Base-by-base conservation (phyloP, 2,329 filamentous ascomycete genomes). In the Claviceps arundinis region DNA sequence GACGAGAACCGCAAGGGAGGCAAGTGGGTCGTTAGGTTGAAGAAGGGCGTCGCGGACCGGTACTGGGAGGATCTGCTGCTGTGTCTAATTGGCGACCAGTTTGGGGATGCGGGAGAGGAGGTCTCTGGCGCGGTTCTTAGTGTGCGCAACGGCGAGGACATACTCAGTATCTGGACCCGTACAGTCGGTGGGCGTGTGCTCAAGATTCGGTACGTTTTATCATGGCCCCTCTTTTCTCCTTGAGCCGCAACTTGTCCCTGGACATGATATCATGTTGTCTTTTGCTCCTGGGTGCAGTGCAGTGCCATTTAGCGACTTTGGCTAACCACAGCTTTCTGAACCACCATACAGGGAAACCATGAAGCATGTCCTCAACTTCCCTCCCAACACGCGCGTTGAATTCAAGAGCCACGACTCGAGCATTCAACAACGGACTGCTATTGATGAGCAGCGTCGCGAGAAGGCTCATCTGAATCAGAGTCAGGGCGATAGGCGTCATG, bases 401-500 rank as follows among this genome's bases (percentile, higher is more conserved):
- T 98, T 90, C 81, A 95, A 95, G 72, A 93, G 86, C 64, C 93
- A 98, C 68, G 90, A 96, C 64, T 88, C 91, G 57, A 95, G 89
- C 68, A 96, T 98, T 64, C 86, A 89, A 59, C 90, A 96, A 71
- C 82, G 89, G 59, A 87, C 85, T 34, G 87, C 87, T 19, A 89
- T 95, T 57, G 90, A 96, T 62, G 89, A 95, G 68, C 87, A 88
- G 52, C 85, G 90, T 56, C 88, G 91, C 60, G 89, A 95, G 63
- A 95, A 95, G 70, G 77, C 73, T 17, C 68, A 69, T 53, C 75
- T 79, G 58, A 69, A 73, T 55, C 67, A 70, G 52, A 62, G 66
- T 56, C 30, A 34, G 30, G 61, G 62, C 50, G 69, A 71, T 52
- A 71, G 71, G 56, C 68, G 69, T 41, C 64, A 67, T 51, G 47